phyloP scores from a whole-genome alignment of 208 protist species.

The Leishmania arabica region DNA sequence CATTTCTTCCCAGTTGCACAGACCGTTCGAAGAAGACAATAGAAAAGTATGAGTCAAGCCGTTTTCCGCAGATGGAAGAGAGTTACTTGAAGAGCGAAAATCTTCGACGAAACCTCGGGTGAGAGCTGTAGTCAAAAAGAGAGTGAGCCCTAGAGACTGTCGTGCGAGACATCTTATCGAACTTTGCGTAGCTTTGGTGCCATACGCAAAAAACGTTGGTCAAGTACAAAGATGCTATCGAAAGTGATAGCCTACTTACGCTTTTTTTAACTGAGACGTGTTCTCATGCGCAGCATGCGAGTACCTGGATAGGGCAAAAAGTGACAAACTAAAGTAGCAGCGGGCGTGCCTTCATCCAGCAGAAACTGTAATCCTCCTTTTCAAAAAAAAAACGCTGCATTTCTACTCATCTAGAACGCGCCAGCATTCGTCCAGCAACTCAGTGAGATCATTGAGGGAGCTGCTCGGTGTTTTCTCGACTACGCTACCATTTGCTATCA shows the following conservation, averaged over 20 bases:
- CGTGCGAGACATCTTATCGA: background rate
- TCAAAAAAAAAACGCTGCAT: background rate
- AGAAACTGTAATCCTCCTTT: background rate
- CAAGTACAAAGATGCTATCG: background rate
- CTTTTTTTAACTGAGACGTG: background rate
- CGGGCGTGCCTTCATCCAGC: background rate
- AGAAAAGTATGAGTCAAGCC: background rate
- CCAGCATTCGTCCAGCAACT: conserved; percentile 32
- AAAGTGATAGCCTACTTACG: background rate
- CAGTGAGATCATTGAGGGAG: conserved; percentile 23
- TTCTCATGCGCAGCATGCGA: background rate
- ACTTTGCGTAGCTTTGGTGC: background rate
- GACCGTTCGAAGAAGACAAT: background rate
- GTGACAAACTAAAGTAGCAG: background rate
- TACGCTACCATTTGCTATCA: background rate
- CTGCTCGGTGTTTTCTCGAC: background rate
- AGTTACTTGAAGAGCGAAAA: background rate
- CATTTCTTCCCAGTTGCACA: background rate
- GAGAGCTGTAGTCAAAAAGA: background rate
- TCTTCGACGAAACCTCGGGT: background rate
- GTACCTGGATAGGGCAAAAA: background rate
- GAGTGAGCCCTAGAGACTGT: background rate
- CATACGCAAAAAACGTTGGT: background rate
- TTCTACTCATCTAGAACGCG: conserved; percentile 20
- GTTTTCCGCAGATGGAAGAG: background rate